These are phyloP conservation scores for Tubosaeta brunneosetosa DNA, from an alignment of 768 basidiomycete species.

Conservation along the genomic window DNA sequence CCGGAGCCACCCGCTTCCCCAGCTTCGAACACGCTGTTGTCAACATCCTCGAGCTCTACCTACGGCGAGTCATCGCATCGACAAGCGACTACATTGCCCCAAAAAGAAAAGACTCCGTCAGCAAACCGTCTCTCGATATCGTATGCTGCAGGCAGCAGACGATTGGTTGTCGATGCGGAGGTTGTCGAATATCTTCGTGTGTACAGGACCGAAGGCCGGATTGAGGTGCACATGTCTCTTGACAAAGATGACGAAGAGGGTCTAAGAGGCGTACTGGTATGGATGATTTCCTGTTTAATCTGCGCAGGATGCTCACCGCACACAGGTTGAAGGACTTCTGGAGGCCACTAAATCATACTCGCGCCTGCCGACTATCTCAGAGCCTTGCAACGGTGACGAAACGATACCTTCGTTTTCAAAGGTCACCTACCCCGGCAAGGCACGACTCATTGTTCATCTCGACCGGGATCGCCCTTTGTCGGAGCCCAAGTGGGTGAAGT, in stretches of 20 bases:
- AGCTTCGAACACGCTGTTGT: slow-evolving; percentile 43
- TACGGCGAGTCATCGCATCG: slow-evolving; percentile 43
- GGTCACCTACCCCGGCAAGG: slow-evolving; percentile 44
- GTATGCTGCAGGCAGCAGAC: slow-evolving; percentile 82
- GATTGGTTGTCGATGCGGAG: slow-evolving; percentile 86
- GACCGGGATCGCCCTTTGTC: slow-evolving; percentile 87
- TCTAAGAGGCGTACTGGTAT: slow-evolving; percentile 73
- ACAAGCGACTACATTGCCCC: slow-evolving; percentile 23
- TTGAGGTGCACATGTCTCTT: slow-evolving; percentile 72
- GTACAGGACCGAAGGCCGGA: slow-evolving; percentile 75
- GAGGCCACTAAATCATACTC: slow-evolving; percentile 69
- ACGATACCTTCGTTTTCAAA: slow-evolving; percentile 74
- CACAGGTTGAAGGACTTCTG: slow-evolving; percentile 69
- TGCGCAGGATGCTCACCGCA: slow-evolving; percentile 6
- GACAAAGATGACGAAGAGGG: slow-evolving; percentile 50
- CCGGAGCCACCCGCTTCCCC: slow-evolving; percentile 60
- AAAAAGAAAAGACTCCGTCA: slow-evolving; percentile 51
- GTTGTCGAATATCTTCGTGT: slow-evolving; percentile 79
- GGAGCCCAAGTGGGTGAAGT: slow-evolving; percentile 96
- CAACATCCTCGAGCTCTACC: slow-evolving; percentile 33
- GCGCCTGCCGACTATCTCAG: slow-evolving; percentile 46
- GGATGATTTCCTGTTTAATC: slow-evolving; percentile 22
- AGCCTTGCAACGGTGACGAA: slow-evolving; percentile 43
- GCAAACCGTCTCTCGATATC: slow-evolving; percentile 91
- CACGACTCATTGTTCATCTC: slow-evolving; percentile 71